Percentiles rank a stretch among this genome's conserved stretches.
Evolutionary conservation across 345 rosid genomes (phyloP).

Genomic region (Pistacia atlantica): DNA sequence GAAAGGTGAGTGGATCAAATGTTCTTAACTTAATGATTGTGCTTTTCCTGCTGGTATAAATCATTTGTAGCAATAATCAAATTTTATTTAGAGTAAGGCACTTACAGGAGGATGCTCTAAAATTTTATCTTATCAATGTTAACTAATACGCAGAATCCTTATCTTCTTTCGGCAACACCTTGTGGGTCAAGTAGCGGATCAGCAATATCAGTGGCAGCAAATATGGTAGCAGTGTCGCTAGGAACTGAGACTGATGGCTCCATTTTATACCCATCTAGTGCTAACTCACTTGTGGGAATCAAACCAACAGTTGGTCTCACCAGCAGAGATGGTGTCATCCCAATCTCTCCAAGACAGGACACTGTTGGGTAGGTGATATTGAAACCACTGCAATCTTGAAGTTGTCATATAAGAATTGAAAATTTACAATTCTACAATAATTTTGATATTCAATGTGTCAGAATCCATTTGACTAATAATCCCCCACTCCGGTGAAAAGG

Average conservation of each 20-base stretch:
- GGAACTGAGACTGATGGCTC: slow-evolving; percentile 83
- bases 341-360: slow-evolving; percentile 63
- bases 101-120: too few relatives aligned
- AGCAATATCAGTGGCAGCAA: slow-evolving; percentile 70
- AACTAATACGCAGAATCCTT: slow-evolving; percentile 59
- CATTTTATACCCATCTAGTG: slow-evolving; percentile 54
- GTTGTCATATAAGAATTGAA: background rate
- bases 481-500: too few relatives aligned
- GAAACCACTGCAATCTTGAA: too few relatives aligned
- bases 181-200: slow-evolving; percentile 79
- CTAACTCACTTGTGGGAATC: slow-evolving; percentile 64
- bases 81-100: too few relatives aligned
- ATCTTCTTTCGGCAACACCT: slow-evolving; percentile 51
- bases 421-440: too few relatives aligned
- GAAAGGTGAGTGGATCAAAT: slow-evolving; percentile 46
- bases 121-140: too few relatives aligned
- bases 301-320: slow-evolving; percentile 79
- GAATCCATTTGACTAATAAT: too few relatives aligned
- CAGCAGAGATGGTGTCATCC: slow-evolving; percentile 68
- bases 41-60: too few relatives aligned
- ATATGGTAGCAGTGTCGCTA: slow-evolving; percentile 55
- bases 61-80: too few relatives aligned
- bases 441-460: too few relatives aligned
- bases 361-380: slow-evolving; percentile 46
- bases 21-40: too few relatives aligned